These are phyloP conservation scores for Arthrinium phaeospermum DNA, from an alignment of 2,329 filamentous ascomycete species.

Conservation along the genomic window DNA sequence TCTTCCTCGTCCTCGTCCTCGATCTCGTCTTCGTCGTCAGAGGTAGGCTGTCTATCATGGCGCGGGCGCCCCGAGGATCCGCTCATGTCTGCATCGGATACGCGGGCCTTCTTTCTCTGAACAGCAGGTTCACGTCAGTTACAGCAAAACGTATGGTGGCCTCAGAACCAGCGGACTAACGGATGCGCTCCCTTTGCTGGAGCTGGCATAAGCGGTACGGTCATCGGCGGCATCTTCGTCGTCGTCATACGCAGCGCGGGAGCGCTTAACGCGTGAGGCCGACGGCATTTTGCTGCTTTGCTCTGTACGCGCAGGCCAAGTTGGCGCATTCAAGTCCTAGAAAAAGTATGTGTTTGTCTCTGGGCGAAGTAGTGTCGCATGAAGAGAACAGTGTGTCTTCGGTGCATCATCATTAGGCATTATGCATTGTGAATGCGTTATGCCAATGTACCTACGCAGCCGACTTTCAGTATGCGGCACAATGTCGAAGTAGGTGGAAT, in stretches of 20 bases:
- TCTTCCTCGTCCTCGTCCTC: constrained; percentile 35
- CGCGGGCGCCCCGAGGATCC: constrained; percentile 18
- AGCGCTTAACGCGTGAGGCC: constrained; percentile 46
- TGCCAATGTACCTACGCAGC: background rate
- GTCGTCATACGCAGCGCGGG: constrained; percentile 40
- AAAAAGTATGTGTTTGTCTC: background rate
- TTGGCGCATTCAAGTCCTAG: background rate
- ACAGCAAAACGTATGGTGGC: background rate
- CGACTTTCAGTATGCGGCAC: background rate
- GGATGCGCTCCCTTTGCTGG: constrained; percentile 44
- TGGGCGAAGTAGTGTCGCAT: background rate
- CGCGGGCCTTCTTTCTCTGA: constrained; percentile 47
- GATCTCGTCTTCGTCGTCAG: constrained; percentile 29
- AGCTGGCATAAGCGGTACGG: constrained; percentile 45
- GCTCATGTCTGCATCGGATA: constrained; percentile 35
- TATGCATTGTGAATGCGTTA: background rate
- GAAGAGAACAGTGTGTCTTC: background rate
- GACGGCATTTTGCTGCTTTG: constrained; percentile 33
- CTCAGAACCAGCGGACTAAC: constrained; percentile 39
- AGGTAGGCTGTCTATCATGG: constrained; percentile 22
- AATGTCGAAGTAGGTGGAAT: background rate
- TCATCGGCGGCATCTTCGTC: constrained; percentile 39
- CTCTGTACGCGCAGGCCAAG: background rate
- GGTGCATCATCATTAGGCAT: background rate
- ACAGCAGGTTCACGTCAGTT: constrained; percentile 21